Evolutionary conservation across 129 eudicot species (phyloP).

Genomic region (Flaveria ramosissima): DNA sequence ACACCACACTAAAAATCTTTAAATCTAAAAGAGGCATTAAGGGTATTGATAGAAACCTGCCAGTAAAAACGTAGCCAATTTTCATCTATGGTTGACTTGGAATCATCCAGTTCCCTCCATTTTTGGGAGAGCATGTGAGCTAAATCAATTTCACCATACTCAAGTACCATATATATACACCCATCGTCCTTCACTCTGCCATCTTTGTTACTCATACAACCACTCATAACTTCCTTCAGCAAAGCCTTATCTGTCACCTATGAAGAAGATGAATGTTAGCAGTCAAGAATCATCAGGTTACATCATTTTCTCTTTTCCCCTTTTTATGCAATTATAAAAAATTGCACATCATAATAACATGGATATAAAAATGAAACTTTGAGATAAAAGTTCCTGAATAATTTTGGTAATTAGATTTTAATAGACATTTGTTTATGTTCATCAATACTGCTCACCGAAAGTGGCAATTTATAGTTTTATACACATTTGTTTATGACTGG

Average conservation of each 20-base stretch:
- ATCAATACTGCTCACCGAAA: background rate
- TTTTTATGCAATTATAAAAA: background rate
- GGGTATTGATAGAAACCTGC: conserved; percentile 58
- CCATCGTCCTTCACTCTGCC: conserved; percentile 81
- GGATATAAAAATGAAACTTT: background rate
- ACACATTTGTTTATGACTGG: background rate
- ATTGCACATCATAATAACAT: background rate
- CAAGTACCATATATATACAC: conserved; percentile 88
- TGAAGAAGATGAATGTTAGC: conserved; percentile 34
- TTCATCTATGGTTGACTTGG: conserved; percentile 68
- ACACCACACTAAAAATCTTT: conserved; percentile 2
- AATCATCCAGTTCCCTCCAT: conserved; percentile 77
- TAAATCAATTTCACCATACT: conserved; percentile 96
- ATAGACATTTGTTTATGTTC: background rate
- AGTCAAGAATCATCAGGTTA: conserved; percentile 1
- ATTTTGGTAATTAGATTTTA: background rate
- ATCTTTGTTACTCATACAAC: conserved; percentile 75
- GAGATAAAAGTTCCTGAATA: background rate
- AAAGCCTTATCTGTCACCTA: conserved; percentile 97
- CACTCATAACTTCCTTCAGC: conserved; percentile 82
- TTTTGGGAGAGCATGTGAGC: conserved; percentile 97
- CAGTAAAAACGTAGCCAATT: conserved; percentile 98
- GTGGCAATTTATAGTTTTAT: background rate
- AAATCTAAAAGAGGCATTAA: conserved; percentile 3
- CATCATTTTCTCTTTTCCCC: background rate